phyloP scores from a whole-genome alignment of 495 filamentous ascomycete genomes.

The Hyphodiscus hymeniophilus region DNA sequence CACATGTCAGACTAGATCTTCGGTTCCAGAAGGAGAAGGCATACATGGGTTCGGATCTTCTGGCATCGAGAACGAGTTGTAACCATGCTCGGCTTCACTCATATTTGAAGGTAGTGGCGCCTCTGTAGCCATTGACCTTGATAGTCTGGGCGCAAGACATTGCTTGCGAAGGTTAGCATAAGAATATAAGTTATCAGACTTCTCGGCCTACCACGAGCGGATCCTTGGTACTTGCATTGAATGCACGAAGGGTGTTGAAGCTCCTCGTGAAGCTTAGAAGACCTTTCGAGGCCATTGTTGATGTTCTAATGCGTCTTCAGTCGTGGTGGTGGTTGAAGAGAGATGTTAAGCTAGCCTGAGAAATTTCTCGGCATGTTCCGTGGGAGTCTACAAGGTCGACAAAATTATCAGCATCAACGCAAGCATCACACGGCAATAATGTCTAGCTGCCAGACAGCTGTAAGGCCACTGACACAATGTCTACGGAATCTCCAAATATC shows the following conservation, averaged over 20 bases:
- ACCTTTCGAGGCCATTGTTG: slow-evolving; percentile 26
- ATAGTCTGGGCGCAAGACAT: slow-evolving; percentile 38
- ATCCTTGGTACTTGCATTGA: slow-evolving; percentile 19
- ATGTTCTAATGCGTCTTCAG: slow-evolving; percentile 6
- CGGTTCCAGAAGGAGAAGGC: not conserved
- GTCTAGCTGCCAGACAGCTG: slow-evolving; percentile 62
- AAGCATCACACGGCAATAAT: slow-evolving; percentile 35
- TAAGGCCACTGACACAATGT: slow-evolving; percentile 56
- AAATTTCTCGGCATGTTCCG: slow-evolving; percentile 21
- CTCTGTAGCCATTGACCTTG: slow-evolving; percentile 78
- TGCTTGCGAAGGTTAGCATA: slow-evolving; percentile 29
- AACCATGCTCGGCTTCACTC: not conserved
- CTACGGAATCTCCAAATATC: slow-evolving; percentile 39
- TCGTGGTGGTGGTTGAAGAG: slow-evolving; percentile 5
- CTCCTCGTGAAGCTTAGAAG: slow-evolving; percentile 31
- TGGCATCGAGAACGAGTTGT: too few relatives aligned
- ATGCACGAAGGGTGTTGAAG: slow-evolving; percentile 24
- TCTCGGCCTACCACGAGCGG: slow-evolving; percentile 33
- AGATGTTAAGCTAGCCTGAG: slow-evolving; percentile 9
- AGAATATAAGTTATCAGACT: not conserved
- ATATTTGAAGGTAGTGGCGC: slow-evolving; percentile 27
- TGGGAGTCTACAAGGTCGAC: not conserved
- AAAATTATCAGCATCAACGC: slow-evolving; percentile 6
- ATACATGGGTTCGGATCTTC: slow-evolving; percentile 3
- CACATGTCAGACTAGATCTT: slow-evolving; percentile 1